Percentiles rank a stretch among this genome's conserved stretches.
Evolutionary conservation across 345 rosid genomes (phyloP).

Genomic region (Gossypium thurberi): DNA sequence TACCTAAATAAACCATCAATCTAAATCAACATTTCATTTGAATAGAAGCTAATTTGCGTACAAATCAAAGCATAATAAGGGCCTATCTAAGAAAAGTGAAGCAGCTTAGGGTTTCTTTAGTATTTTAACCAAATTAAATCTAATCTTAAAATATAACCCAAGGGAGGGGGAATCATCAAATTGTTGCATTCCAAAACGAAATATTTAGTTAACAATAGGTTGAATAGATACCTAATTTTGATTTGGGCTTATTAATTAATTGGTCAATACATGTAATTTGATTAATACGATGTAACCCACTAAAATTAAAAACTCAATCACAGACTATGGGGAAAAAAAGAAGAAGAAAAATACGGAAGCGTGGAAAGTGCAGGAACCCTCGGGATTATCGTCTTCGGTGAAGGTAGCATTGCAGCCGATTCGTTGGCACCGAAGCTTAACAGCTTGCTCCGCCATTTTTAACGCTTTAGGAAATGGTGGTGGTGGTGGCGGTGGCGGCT

Average conservation of each 20-base stretch:
- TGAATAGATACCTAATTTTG: neutral
- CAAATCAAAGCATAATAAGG: neutral
- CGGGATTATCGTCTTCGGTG: slow-evolving; percentile 76
- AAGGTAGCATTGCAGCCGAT: slow-evolving; percentile 79
- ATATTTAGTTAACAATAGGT: neutral
- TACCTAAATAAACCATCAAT: neutral
- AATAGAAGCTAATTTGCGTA: neutral
- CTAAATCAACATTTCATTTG: neutral
- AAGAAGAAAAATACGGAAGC: slow-evolving; percentile 37
- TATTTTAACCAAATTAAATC: neutral
- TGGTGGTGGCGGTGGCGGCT: neutral
- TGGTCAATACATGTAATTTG: neutral
- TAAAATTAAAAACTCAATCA: neutral
- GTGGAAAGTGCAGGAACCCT: slow-evolving; percentile 78
- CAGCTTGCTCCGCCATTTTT: slow-evolving; percentile 36
- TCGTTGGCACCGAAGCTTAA: slow-evolving; percentile 68
- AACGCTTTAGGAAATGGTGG: neutral
- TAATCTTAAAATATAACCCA: too few relatives aligned
- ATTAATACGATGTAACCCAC: neutral
- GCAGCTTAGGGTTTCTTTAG: neutral
- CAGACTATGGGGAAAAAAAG: neutral
- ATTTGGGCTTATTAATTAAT: neutral
- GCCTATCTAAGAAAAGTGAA: neutral
- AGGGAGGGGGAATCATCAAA: too few relatives aligned
- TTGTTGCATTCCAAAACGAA: neutral